Evolutionary conservation across 106 monocot genomes (phyloP), one percentile per base, ranked within the genome.

Genomic region (Xerophyta viscosa): DNA sequence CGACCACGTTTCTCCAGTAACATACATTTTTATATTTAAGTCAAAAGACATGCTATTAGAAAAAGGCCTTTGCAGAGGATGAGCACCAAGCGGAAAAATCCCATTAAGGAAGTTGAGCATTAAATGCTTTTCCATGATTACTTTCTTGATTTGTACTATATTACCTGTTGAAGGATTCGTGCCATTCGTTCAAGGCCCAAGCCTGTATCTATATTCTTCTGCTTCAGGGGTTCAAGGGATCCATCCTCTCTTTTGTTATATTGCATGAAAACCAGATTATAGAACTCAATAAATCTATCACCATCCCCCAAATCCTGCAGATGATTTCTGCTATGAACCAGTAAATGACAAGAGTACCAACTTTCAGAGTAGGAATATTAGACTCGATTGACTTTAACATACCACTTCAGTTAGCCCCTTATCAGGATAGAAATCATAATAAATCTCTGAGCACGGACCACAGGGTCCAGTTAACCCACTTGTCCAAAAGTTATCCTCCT

Each of bases 401-500:
- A 93, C 89, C 58, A 65, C 76, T 77, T 86, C 65, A 57, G 56
- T 54, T 46, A 60, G 56, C 19, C 89, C 82, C 37, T 70, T 82
- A 30, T 90, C 86, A 57, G 96, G 86, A 74, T 77, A 66, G 60
- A 98, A 98, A 72, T 98, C 96, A 65, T 86, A 98, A 77, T 98
- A 98, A 60, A 98, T 98, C 67, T 98, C 96, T 51, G 89, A 98
- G 55, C 96, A 98, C 45, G 96, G 96, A 37, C 96, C 96, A 77
- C 96, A 98, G 11, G 96, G 96, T 39, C 96, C 96, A 23, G 96
- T 98, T 14, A 63, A 56, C 4, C 96, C 96, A 69, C 89, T 98
- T n/a, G 64, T 86, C 96, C 96, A 98, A 57, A 98, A 98, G 76
- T 98, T 98, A 60, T 98, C 90, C n/a, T 98, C 96, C 53, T 76